Base-by-base conservation (phyloP, 768 basidiomycete species). In the Mycena vitilis region DNA sequence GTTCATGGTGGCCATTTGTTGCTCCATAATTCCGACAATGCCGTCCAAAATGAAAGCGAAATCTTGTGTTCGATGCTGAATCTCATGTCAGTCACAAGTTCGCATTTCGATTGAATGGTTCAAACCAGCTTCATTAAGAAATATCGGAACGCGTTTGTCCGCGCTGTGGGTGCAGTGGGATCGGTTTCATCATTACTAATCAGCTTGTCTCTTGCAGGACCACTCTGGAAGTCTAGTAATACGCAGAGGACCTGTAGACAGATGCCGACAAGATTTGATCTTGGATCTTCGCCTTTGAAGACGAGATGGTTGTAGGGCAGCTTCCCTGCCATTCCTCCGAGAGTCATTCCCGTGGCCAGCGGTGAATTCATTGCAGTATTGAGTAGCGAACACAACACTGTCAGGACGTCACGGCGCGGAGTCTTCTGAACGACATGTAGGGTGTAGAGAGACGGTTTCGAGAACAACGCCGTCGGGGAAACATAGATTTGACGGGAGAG, bases 401-500 rank as follows among this genome's bases (percentile, higher is more conserved):
- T 96, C 63, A 99, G 85, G n/a, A 96, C 91, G 73, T 96, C 88
- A 49, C 92, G 88, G 63, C 95, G 86, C 66, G 91, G 85, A 60
- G 89, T 87, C 77, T 89, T 84, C 78, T 95, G 92, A 12, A 92
- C 91, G 54, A 95, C 83, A 75, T 95, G 88, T 10, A 93, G 85
- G 20, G 94, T 88, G 75, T 94, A 95, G 51, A 88, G 84, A 4
- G 93, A 92, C 0, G 93, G 92, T 60, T 87, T 89, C 20, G 88
- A 86, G 78, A 92, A 88, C 23, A 98, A 79, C 8, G 87, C 84
- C 20, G 86, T 83, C 6, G 93, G 87, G 9, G 95, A 84, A 25
- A 90, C 83, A 78, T 97, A 97, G 66, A 98, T 95, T 72, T 97
- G 94, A 25, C 93, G 89, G 9, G 98, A 98, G 23, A 98, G 86